These are phyloP conservation scores for Fusarium virguliforme DNA, from an alignment of 2,329 filamentous ascomycete genomes.

Conservation along the genomic window DNA sequence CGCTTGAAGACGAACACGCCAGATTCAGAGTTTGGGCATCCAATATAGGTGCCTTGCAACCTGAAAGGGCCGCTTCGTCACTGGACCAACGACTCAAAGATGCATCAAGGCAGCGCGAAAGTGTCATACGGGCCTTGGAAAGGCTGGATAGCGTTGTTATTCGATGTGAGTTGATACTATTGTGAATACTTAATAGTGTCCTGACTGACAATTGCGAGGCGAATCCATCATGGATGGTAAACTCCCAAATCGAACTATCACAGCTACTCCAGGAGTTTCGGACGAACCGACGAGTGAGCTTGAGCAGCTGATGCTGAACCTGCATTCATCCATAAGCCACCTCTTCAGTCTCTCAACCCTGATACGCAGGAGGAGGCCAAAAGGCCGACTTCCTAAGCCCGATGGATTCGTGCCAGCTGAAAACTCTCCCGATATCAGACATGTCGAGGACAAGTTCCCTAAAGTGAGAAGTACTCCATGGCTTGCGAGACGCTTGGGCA, in stretches of 20 bases:
- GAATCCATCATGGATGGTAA: neutral
- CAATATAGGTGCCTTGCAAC: slow-evolving; percentile 23
- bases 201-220: neutral
- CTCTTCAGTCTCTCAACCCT: slow-evolving; percentile 16
- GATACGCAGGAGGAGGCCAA: slow-evolving; percentile 7
- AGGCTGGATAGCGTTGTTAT: neutral
- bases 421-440: slow-evolving; percentile 11
- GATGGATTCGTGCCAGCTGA: slow-evolving; percentile 1
- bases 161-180: neutral
- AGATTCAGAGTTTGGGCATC: slow-evolving; percentile 21
- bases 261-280: neutral
- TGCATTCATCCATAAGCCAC: slow-evolving; percentile 15
- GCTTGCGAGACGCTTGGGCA: slow-evolving; percentile 12
- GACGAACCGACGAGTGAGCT: slow-evolving; percentile 12
- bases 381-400: neutral
- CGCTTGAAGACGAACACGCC: slow-evolving; percentile 9
- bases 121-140: neutral
- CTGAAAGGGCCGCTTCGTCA: neutral
- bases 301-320: slow-evolving; percentile 11
- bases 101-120: slow-evolving; percentile 2
- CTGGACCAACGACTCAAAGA: slow-evolving; percentile 10
- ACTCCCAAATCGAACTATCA: neutral
- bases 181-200: too few relatives aligned
- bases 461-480: slow-evolving; percentile 4
- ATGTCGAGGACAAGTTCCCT: slow-evolving; percentile 21